Conservation (phyloP, 2,329 filamentous ascomycete genomes). For the Penicillium sp. region DNA sequence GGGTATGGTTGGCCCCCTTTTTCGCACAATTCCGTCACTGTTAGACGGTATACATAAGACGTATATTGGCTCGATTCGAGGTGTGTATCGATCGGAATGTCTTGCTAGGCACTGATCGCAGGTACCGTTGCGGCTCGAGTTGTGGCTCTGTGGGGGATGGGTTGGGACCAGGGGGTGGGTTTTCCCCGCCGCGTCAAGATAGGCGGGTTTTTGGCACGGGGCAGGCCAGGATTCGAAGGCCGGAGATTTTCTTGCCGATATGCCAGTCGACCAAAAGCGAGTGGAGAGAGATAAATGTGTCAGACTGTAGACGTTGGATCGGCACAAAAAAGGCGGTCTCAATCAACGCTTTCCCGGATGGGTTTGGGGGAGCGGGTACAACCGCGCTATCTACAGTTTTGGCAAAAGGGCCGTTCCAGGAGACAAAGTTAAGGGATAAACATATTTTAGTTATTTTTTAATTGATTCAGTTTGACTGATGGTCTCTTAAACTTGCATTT, state of each 20-base stretch:
- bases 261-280: neutral
- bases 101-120: slow-evolving; percentile 5
- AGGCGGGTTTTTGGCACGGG: slow-evolving; percentile 1
- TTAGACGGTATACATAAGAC: neutral
- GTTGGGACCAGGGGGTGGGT: slow-evolving; percentile 3
- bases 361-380: slow-evolving; percentile 9
- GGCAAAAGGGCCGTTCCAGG: neutral
- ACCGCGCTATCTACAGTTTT: slow-evolving; percentile 1
- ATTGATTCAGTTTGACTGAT: too few species aligned
- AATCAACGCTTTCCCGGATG: slow-evolving; percentile 14
- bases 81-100: slow-evolving; percentile 8
- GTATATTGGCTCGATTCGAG: slow-evolving; percentile 1
- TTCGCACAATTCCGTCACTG: neutral
- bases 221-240: neutral
- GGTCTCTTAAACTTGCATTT: too few species aligned
- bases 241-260: neutral
- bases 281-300: slow-evolving; percentile 10
- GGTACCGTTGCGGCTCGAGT: slow-evolving; percentile 10
- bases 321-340: slow-evolving; percentile 26
- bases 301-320: slow-evolving; percentile 17
- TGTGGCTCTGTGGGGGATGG: slow-evolving; percentile 5
- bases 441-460: neutral
- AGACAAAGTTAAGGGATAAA: neutral
- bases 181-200: slow-evolving; percentile 9
- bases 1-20: neutral